Base-by-base conservation (phyloP, 2,329 filamentous ascomycete species). In the Cladophialophora exuberans region DNA sequence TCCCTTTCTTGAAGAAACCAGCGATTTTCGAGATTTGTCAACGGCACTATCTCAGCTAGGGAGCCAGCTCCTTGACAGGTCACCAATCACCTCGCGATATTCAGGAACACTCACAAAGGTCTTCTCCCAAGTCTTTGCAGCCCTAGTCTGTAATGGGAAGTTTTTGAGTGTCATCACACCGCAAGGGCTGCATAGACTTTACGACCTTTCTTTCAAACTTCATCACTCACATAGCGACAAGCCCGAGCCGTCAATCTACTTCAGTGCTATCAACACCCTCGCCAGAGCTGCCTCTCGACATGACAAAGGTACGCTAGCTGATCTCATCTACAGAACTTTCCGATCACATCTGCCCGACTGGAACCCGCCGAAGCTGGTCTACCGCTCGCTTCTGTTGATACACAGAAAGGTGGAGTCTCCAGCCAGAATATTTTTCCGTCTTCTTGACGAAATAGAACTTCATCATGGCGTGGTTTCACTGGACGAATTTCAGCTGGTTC, bases 251-350 rank as follows among this genome's bases (percentile, higher is more conserved):
- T 25, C 35, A 4, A 31, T 61, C 13, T 58, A 62, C 41, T 4
- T 50, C 17, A 39, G 33, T 22, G 53, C 70, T 9, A 64, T 69
- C 13, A 61, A 69, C 26, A 64, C 63, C n/a, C 60, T 72, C 3
- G 57, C 73, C 17, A 60, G 65, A 41, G 23, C 50, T 71, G 23
- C 61, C 70, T 35, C 62, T 57, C 49, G 61, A 30, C 35, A 38
- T 11, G 39, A 59, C 26, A 53, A 55, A 35, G 47, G 47, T 15
- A 28, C 49, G 15, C 31, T 64, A n/a, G 61, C 59, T 10, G 64
- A 74, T 30, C 52, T 74, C 23, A 51, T 76, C 25, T 78, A 77
- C 56, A 72, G 71, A 23, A 70, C 73, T 50, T 67, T 73, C 45
- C 72, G 74, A 28, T 68, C 63, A 15, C 50, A 17, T 6, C 52